Conservation (phyloP, 192 early-diverging fungal species). For the Podila epigama region DNA sequence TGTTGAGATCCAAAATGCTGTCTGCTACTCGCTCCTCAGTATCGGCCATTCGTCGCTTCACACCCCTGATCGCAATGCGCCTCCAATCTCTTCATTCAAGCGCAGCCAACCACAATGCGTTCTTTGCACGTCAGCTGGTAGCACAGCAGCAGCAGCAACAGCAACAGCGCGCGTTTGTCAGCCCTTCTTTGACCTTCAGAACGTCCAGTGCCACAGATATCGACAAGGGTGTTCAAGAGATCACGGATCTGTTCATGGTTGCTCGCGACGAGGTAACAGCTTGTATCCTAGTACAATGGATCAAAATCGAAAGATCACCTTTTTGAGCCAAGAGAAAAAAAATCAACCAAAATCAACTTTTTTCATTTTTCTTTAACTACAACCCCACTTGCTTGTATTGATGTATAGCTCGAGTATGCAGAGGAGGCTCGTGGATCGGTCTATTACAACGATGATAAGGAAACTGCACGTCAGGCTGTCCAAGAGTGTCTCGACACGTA, state of each 20-base stretch:
- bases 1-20: background rate
- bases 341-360: background rate
- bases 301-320: background rate
- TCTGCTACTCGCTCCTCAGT: background rate
- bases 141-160: background rate
- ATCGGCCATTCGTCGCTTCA: background rate
- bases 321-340: no score
- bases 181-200: conserved; percentile 1
- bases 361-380: background rate
- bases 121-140: background rate
- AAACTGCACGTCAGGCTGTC: conserved; percentile 43
- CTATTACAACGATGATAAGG: conserved; percentile 52
- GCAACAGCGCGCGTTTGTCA: conserved; percentile 6
- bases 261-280: conserved; percentile 41
- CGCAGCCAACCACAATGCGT: background rate
- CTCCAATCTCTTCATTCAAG: background rate
- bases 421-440: conserved; percentile 53
- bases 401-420: conserved; percentile 43
- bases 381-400: background rate
- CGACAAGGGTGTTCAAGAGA: conserved; percentile 38
- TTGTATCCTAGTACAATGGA: background rate
- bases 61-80: background rate
- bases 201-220: conserved; percentile 10
- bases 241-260: conserved; percentile 40
- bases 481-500: conserved; percentile 38